These are phyloP conservation scores for Collybiopsis luxurians DNA, from an alignment of 768 basidiomycete species.

Conservation along the genomic window DNA sequence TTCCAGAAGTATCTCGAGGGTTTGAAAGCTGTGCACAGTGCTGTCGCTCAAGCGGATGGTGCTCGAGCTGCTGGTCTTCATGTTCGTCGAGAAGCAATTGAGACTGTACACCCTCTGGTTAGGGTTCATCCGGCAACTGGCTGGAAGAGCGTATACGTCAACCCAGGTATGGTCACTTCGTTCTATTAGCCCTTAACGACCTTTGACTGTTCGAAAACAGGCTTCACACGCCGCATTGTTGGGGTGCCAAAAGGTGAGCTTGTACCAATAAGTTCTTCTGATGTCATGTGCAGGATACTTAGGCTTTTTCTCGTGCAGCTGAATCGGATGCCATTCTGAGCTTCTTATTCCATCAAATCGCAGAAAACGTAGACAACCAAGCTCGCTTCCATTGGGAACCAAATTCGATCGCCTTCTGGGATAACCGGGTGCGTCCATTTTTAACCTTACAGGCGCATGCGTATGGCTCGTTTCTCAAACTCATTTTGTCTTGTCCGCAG, in stretches of 20 bases:
- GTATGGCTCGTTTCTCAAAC: neutral
- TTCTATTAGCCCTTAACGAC: neutral
- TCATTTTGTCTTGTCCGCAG: constrained; percentile 28
- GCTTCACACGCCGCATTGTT: constrained; percentile 78
- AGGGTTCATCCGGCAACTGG: constrained; percentile 84
- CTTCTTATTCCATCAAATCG: constrained; percentile 71
- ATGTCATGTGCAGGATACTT: too few relatives aligned
- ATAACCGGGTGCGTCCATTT: constrained; percentile 60
- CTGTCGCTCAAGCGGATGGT: constrained; percentile 74
- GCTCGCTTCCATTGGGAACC: constrained; percentile 77
- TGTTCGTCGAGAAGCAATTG: constrained; percentile 67
- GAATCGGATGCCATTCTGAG: constrained; percentile 74
- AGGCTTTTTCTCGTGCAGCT: constrained; percentile 26
- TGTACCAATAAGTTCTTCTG: too few relatives aligned
- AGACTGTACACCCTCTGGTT: constrained; percentile 76
- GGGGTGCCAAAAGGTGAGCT: constrained; percentile 61
- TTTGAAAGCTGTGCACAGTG: constrained; percentile 72
- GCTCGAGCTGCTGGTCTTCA: constrained; percentile 65
- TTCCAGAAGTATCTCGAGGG: constrained; percentile 78
- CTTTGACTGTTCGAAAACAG: constrained; percentile 27
- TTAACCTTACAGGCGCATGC: neutral
- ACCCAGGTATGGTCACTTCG: constrained; percentile 49
- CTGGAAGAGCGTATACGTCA: constrained; percentile 82
- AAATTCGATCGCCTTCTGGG: constrained; percentile 83
- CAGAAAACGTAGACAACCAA: constrained; percentile 69